These are phyloP conservation scores for Macrolepiota albuminosa DNA, from an alignment of 768 basidiomycete species.

Conservation along the genomic window DNA sequence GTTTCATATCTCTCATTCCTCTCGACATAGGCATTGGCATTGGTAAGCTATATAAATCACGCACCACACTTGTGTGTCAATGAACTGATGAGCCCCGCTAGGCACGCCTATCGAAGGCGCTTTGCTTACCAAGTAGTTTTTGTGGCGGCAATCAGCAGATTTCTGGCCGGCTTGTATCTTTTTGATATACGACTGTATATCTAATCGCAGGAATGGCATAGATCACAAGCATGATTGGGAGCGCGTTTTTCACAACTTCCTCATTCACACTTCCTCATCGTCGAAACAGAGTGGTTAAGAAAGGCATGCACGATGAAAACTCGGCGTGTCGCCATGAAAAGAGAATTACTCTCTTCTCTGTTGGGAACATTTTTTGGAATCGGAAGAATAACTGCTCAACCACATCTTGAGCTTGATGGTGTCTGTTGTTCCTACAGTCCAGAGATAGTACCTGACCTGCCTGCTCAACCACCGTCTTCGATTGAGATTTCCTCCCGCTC, in stretches of 20 bases:
- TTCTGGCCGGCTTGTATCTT: not conserved
- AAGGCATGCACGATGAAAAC: not conserved
- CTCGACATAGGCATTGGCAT: not conserved
- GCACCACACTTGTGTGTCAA: not conserved
- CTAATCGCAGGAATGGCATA: not conserved
- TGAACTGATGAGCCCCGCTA: not conserved
- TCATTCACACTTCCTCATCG: not conserved
- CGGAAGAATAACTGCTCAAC: not conserved
- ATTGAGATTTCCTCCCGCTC: too few species aligned
- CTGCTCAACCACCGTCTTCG: too few species aligned
- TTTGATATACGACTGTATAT: too few species aligned
- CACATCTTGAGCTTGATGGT: too few species aligned
- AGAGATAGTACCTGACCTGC: too few species aligned
- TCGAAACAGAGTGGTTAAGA: not conserved
- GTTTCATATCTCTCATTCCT: not conserved
- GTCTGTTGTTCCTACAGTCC: too few species aligned
- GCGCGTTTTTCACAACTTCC: not conserved
- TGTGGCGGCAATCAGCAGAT: slow-evolving; percentile 4
- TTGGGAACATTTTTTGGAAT: too few species aligned
- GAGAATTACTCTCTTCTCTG: too few species aligned
- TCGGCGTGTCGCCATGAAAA: not conserved
- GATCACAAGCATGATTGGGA: not conserved
- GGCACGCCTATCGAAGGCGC: slow-evolving; percentile 2
- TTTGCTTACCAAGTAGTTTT: not conserved
- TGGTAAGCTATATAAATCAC: not conserved